Percentiles rank a stretch among this genome's conserved stretches.
phyloP scores from a whole-genome alignment of 1,284 basidiomycete species.

The Rhodofomes roseus region DNA sequence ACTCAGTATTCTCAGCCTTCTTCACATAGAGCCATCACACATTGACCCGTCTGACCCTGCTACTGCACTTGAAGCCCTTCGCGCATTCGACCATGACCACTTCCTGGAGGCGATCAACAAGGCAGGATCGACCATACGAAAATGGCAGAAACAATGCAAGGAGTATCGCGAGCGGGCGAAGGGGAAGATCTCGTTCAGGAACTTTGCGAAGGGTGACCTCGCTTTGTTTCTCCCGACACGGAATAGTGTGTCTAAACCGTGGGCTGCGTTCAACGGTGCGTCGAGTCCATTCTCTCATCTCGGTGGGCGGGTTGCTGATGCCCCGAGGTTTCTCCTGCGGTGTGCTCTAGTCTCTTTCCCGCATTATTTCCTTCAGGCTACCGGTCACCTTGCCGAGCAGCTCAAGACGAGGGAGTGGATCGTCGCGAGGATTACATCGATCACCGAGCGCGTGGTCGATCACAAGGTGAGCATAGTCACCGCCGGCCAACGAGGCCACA shows the following conservation, averaged over 20 bases:
- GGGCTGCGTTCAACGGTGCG: conserved; percentile 95
- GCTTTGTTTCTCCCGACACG: conserved; percentile 94
- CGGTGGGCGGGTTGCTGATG: conserved; percentile 19
- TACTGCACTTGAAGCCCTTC: conserved; percentile 62
- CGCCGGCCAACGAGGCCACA: neutral
- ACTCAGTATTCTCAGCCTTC: conserved; percentile 46
- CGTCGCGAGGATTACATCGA: conserved; percentile 87
- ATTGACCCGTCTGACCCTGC: conserved; percentile 72
- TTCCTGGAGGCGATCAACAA: conserved; percentile 81
- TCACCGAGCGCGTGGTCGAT: conserved; percentile 83
- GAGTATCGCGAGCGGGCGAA: conserved; percentile 89
- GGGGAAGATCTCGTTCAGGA: conserved; percentile 91
- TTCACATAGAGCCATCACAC: conserved; percentile 58
- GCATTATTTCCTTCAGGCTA: conserved; percentile 93
- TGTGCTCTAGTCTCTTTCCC: conserved; percentile 78
- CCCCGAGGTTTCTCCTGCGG: conserved; percentile 35
- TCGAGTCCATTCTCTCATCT: conserved; percentile 13
- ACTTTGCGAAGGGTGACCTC: conserved; percentile 90
- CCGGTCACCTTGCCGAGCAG: conserved; percentile 81
- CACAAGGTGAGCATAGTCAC: conserved; percentile 51
- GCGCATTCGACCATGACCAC: conserved; percentile 77
- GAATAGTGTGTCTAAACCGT: conserved; percentile 88
- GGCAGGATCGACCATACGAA: conserved; percentile 83
- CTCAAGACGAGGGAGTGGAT: conserved; percentile 89
- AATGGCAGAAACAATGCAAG: conserved; percentile 96